Percentiles rank a stretch among this genome's conserved stretches.
phyloP scores from a whole-genome alignment of 106 monocot species.

The Acanthochlamys bracteata region DNA sequence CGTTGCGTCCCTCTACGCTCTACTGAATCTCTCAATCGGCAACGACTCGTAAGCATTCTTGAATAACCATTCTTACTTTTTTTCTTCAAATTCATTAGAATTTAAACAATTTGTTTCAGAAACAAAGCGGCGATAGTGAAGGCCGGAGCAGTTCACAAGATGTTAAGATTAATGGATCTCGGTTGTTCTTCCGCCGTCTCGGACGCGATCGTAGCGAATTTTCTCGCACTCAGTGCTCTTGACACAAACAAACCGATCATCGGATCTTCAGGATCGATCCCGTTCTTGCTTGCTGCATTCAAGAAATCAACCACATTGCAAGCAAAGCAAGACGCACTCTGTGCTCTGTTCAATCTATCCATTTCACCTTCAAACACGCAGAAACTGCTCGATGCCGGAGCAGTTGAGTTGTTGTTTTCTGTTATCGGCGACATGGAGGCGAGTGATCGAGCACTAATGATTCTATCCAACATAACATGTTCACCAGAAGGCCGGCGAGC shows the following conservation, averaged over 20 bases:
- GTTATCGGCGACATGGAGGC: constrained; percentile 34
- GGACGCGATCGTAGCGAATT: constrained; percentile 68
- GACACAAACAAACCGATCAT: constrained; percentile 75
- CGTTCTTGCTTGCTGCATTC: constrained; percentile 51
- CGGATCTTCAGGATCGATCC: constrained; percentile 55
- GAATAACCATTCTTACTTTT: background rate
- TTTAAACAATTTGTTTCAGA: constrained; percentile 20
- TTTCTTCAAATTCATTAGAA: background rate
- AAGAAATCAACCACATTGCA: constrained; percentile 3
- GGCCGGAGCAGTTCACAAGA: constrained; percentile 69
- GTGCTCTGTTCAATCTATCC: constrained; percentile 85
- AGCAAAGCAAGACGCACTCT: constrained; percentile 52
- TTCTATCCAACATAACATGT: constrained; percentile 55
- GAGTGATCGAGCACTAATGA: constrained; percentile 40
- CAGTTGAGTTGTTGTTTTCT: constrained; percentile 36
- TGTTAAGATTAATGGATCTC: constrained; percentile 34
- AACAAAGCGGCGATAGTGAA: constrained; percentile 77
- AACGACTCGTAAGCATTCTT: constrained; percentile 42
- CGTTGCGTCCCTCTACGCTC: constrained; percentile 57
- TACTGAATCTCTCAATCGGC: constrained; percentile 83
- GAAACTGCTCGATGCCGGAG: constrained; percentile 26
- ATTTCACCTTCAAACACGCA: constrained; percentile 35
- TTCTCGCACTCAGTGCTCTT: constrained; percentile 70
- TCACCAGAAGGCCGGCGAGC: constrained; percentile 38
- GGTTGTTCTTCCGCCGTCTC: constrained; percentile 2